Percentiles rank a stretch among this genome's conserved stretches.
phyloP scores from a whole-genome alignment of 2,329 filamentous ascomycete genomes.

The Orbilia oligospora region DNA sequence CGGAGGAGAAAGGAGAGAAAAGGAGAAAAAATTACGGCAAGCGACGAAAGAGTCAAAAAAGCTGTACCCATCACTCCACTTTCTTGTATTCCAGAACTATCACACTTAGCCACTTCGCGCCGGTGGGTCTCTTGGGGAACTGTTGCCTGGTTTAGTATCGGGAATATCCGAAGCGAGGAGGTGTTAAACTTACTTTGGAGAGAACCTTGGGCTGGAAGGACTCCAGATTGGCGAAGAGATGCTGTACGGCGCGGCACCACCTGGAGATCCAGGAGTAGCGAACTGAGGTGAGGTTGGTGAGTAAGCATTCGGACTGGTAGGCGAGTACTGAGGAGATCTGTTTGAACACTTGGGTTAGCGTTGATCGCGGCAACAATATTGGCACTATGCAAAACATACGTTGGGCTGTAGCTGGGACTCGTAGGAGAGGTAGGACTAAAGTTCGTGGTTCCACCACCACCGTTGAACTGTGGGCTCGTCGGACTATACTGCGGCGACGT shows the following conservation, averaged over 20 bases:
- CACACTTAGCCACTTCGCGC: slow-evolving; percentile 45
- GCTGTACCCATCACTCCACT: slow-evolving; percentile 6
- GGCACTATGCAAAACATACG: slow-evolving; percentile 66
- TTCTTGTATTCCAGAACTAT: not conserved
- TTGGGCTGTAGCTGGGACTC: slow-evolving; percentile 80
- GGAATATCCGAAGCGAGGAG: not conserved
- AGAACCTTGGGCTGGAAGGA: slow-evolving; percentile 62
- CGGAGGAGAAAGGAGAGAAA: slow-evolving; percentile 45
- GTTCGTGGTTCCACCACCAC: slow-evolving; percentile 67
- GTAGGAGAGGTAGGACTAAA: slow-evolving; percentile 76
- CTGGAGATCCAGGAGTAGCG: slow-evolving; percentile 64
- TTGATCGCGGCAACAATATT: not conserved
- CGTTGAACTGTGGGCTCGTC: slow-evolving; percentile 65
- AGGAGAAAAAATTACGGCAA: slow-evolving; percentile 47
- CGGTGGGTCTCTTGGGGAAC: slow-evolving; percentile 63
- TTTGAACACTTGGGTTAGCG: slow-evolving; percentile 70
- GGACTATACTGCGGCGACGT: slow-evolving; percentile 64
- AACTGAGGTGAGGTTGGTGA: slow-evolving; percentile 76
- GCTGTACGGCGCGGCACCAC: slow-evolving; percentile 66
- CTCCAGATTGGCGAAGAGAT: slow-evolving; percentile 67
- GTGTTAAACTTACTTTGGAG: slow-evolving; percentile 63
- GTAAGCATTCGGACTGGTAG: slow-evolving; percentile 72
- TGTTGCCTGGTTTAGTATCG: slow-evolving; percentile 41
- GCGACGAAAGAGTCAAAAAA: slow-evolving; percentile 26
- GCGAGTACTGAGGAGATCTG: slow-evolving; percentile 74